Evolutionary conservation across 2,329 filamentous ascomycete genomes (phyloP).

Genomic region (Aspergillus versicolor): DNA sequence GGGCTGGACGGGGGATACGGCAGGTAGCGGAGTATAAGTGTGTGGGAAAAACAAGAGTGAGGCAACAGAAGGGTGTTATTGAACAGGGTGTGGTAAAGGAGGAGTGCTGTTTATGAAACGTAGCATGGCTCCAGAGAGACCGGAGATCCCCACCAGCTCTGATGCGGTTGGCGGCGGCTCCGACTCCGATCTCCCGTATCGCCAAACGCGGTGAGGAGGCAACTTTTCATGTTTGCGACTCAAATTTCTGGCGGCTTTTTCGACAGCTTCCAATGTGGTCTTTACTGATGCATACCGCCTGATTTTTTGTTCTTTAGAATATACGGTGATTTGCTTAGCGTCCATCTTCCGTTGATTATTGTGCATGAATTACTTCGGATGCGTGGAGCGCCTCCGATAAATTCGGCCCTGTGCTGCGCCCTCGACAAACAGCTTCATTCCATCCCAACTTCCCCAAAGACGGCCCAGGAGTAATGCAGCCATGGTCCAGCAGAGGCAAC

Average conservation of each 20-base stretch:
- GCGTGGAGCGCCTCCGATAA: background rate
- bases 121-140: constrained; percentile 17
- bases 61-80: background rate
- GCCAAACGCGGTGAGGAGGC: constrained; percentile 6
- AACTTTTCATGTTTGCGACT: background rate
- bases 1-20: constrained; percentile 12
- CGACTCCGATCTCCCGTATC: background rate
- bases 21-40: constrained; percentile 1
- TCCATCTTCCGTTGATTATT: background rate
- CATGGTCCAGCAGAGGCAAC: constrained; percentile 35
- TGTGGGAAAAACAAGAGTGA: background rate
- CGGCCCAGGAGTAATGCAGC: constrained; percentile 37
- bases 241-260: background rate
- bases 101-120: constrained; percentile 24
- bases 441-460: background rate
- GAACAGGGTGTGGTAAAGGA: background rate
- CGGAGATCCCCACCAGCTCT: constrained; percentile 19
- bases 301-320: background rate
- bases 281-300: background rate
- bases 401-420: background rate
- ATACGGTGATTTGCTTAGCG: background rate
- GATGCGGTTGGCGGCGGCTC: constrained; percentile 12
- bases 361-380: background rate
- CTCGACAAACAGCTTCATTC: background rate
- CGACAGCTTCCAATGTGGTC: background rate